Conservation (phyloP, 208 protist genomes). For the Trypanosoma lewisi region DNA sequence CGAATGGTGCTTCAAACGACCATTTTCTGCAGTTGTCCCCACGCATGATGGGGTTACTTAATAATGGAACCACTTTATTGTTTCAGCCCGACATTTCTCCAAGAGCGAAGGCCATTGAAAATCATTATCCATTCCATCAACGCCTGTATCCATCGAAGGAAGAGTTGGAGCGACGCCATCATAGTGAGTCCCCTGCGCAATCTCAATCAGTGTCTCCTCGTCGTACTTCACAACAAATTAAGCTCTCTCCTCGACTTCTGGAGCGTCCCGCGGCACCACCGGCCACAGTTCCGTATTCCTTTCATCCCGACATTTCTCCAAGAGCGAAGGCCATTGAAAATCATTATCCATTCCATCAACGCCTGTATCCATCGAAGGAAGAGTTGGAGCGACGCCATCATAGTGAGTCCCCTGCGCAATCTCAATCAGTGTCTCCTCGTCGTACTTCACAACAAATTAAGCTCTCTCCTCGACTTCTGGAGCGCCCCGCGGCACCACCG, state of each 20-base stretch:
- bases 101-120: slow-evolving; percentile 17
- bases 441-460: slow-evolving; percentile 4
- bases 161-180: slow-evolving; percentile 10
- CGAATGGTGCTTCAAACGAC: background rate
- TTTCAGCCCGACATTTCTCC: slow-evolving; percentile 23
- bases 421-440: slow-evolving; percentile 9
- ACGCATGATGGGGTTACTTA: slow-evolving; percentile 10
- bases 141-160: slow-evolving; percentile 23
- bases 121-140: slow-evolving; percentile 3
- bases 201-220: slow-evolving; percentile 8
- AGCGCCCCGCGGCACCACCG: slow-evolving; percentile 14
- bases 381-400: slow-evolving; percentile 12
- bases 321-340: slow-evolving; percentile 30
- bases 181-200: background rate
- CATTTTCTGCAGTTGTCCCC: background rate
- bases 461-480: slow-evolving; percentile 23
- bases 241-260: slow-evolving; percentile 20
- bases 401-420: background rate
- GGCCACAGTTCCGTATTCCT: slow-evolving; percentile 16
- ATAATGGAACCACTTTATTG: background rate
- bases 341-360: slow-evolving; percentile 30
- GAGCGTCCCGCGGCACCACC: slow-evolving; percentile 19
- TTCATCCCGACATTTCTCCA: slow-evolving; percentile 51
- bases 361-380: slow-evolving; percentile 24
- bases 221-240: slow-evolving; percentile 6